phyloP scores from a whole-genome alignment of 2,329 filamentous ascomycete genomes.

The Curvularia verruculosa region DNA sequence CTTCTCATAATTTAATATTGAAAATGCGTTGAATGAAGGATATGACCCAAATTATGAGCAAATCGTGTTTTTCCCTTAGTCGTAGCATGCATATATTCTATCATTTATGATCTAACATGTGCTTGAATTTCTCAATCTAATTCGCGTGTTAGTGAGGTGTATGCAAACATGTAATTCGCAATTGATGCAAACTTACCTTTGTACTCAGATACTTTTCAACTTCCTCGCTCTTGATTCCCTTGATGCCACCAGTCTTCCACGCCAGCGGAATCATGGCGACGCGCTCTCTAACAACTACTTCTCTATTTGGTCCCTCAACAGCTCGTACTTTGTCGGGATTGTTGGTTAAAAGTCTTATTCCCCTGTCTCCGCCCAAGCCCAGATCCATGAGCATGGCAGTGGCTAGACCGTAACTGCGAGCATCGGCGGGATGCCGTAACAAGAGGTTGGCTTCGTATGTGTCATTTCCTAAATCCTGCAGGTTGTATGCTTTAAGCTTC shows the following conservation, averaged over 20 bases:
- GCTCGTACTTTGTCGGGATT: conserved; percentile 97
- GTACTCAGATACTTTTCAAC: conserved; percentile 94
- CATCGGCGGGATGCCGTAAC: conserved; percentile 90
- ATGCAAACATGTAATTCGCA: conserved; percentile 12
- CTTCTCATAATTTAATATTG: too few relatives aligned
- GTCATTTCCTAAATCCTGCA: conserved; percentile 96
- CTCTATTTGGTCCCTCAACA: conserved; percentile 87
- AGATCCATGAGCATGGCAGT: conserved; percentile 92
- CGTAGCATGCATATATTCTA: neutral
- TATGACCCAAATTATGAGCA: too few relatives aligned
- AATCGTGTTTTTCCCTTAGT: too few relatives aligned
- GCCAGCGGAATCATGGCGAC: conserved; percentile 95
- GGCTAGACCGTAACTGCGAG: conserved; percentile 91
- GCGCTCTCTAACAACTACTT: conserved; percentile 84
- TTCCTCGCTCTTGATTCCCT: conserved; percentile 84
- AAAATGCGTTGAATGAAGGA: too few relatives aligned
- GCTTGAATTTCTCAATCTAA: conserved; percentile 61
- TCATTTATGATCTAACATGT: conserved; percentile 51
- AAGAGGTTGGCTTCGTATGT: conserved; percentile 95
- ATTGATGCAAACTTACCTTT: conserved; percentile 68
- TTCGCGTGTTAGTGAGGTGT: conserved; percentile 15
- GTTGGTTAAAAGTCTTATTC: conserved; percentile 87
- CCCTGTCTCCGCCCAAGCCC: conserved; percentile 69
- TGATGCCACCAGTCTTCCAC: conserved; percentile 79
- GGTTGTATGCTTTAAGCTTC: conserved; percentile 97